phyloP scores from a whole-genome alignment of 306 rosid genomes.

The Quillaja saponaria region DNA sequence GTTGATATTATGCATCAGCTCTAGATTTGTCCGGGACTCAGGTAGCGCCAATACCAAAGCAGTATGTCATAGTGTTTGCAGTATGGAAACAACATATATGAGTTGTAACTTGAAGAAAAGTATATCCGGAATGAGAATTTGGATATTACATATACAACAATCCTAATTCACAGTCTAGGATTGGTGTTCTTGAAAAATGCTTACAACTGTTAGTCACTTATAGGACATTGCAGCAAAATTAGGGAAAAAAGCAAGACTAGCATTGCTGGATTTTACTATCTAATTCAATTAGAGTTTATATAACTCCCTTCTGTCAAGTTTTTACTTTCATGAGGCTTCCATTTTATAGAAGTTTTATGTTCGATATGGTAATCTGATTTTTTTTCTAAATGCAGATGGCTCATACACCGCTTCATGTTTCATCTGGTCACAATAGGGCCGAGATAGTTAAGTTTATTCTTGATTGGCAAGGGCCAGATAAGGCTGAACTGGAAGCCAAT shows the following conservation, averaged over 20 bases:
- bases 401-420: conserved; percentile 87
- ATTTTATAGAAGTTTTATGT: neutral
- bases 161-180: too few relatives aligned
- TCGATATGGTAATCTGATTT: too few relatives aligned
- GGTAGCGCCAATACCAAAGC: neutral
- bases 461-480: conserved; percentile 67
- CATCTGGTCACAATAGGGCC: conserved; percentile 76
- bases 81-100: neutral
- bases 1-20: neutral
- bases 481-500: conserved; percentile 80
- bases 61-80: neutral
- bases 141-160: too few relatives aligned
- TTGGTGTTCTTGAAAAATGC: neutral
- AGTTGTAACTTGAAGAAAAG: neutral
- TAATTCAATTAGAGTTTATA: too few relatives aligned
- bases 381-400: conserved; percentile 51
- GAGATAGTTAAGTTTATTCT: conserved; percentile 85
- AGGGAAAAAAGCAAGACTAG: too few relatives aligned
- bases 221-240: too few relatives aligned
- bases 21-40: too few relatives aligned
- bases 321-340: neutral
- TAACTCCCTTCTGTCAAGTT: neutral
- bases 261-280: too few relatives aligned
- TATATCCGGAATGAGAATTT: neutral
- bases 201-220: too few relatives aligned